phyloP scores from a whole-genome alignment of 352 stramenopile genomes.

The Phytopythium vexans region DNA sequence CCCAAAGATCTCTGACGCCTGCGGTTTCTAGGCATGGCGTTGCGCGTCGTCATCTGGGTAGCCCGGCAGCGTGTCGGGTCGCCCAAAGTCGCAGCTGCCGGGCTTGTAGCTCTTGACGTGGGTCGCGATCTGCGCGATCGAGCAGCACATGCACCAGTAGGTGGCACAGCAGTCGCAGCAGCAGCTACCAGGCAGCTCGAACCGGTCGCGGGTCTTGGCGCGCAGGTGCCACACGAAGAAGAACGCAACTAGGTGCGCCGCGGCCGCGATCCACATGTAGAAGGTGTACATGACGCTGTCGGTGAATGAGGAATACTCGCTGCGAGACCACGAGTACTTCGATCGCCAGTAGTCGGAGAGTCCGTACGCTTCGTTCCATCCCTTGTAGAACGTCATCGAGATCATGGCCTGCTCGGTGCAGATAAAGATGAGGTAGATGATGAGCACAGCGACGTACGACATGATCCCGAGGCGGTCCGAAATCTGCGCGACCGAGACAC shows the following conservation, averaged over 20 bases:
- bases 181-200: conserved; percentile 17
- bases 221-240: conserved; percentile 21
- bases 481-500: conserved; percentile 35
- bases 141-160: conserved; percentile 40
- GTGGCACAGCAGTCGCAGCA: conserved; percentile 18
- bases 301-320: neutral
- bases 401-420: conserved; percentile 19
- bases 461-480: conserved; percentile 9
- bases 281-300: conserved; percentile 12
- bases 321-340: neutral
- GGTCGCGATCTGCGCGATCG: conserved; percentile 54
- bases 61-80: conserved; percentile 25
- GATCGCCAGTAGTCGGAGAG: neutral
- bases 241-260: conserved; percentile 15
- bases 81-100: conserved; percentile 28
- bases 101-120: conserved; percentile 47
- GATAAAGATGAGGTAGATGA: conserved; percentile 13
- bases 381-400: conserved; percentile 20
- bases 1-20: too few relatives aligned
- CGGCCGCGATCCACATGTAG: conserved; percentile 21
- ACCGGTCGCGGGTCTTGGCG: conserved; percentile 6
- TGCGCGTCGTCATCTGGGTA: too few relatives aligned
- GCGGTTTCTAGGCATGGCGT: too few relatives aligned
- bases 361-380: neutral
- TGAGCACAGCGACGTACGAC: conserved; percentile 17